These are phyloP conservation scores for Globisporangium heterothallicum DNA, from an alignment of 352 stramenopile species.

Conservation along the genomic window DNA sequence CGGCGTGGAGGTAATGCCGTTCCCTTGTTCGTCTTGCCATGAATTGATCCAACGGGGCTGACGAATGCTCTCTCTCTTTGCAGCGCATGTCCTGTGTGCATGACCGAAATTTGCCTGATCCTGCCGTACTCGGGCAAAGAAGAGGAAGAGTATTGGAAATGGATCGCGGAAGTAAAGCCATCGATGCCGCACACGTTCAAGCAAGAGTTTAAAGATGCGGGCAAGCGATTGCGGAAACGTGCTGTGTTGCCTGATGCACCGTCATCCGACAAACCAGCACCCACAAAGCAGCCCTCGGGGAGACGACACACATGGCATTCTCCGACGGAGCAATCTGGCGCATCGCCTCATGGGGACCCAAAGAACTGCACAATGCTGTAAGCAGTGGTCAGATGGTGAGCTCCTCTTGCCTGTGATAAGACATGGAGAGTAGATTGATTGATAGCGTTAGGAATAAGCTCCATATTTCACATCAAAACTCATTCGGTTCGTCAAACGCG, in stretches of 20 bases:
- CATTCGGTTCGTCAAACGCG: conserved; percentile 3
- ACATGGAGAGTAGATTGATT: neutral
- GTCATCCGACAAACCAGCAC: neutral
- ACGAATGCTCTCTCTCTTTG: too few species aligned
- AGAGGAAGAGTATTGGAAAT: conserved; percentile 59
- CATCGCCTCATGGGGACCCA: neutral
- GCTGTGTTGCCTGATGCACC: conserved; percentile 2
- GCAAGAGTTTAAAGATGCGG: conserved; percentile 39
- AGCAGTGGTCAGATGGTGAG: too few species aligned
- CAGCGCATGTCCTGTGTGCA: conserved; percentile 61
- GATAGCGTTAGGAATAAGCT: neutral
- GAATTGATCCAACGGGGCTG: too few species aligned
- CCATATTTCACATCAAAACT: conserved; percentile 3
- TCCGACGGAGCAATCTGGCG: neutral
- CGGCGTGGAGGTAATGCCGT: conserved; percentile 30
- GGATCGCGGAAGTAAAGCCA: conserved; percentile 46
- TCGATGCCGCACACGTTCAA: conserved; percentile 37
- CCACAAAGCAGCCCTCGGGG: conserved; percentile 1
- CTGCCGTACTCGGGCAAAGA: conserved; percentile 45
- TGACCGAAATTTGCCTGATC: conserved; percentile 55
- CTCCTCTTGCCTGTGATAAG: too few species aligned
- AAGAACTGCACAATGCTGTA: conserved; percentile 14
- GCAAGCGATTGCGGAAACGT: conserved; percentile 11
- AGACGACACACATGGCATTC: conserved; percentile 16
- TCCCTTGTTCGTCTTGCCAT: neutral